phyloP scores from a whole-genome alignment of 768 basidiomycete species.

The Amanita pseudoporphyria region DNA sequence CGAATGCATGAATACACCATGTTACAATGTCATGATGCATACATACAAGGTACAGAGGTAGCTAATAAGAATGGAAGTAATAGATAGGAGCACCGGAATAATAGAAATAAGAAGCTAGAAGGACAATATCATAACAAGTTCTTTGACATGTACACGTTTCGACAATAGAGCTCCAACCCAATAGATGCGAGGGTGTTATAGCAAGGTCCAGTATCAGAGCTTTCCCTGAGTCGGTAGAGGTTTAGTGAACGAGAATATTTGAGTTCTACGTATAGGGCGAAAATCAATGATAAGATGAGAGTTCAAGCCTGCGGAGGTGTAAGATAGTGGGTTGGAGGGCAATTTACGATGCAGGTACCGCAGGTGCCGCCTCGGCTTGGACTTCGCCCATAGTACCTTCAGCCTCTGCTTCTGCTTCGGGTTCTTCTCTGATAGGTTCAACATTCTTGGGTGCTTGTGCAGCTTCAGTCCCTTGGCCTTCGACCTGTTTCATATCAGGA shows the following conservation, averaged over 20 bases:
- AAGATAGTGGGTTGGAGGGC: not conserved
- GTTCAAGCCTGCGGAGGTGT: not conserved
- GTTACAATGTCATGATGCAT: constrained; percentile 6
- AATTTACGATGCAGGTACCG: not conserved
- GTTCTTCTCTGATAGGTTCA: constrained; percentile 50
- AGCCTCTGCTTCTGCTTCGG: constrained; percentile 33
- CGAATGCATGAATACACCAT: constrained; percentile 1
- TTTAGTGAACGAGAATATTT: not conserved
- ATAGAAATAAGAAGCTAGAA: constrained; percentile 11
- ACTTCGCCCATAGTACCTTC: constrained; percentile 13
- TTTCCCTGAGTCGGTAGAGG: not conserved
- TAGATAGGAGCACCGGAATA: constrained; percentile 5
- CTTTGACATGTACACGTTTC: constrained; percentile 8
- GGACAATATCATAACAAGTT: constrained; percentile 16
- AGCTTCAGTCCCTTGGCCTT: constrained; percentile 29
- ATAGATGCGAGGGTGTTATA: constrained; percentile 5
- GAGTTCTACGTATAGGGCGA: not conserved
- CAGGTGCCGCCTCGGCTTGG: constrained; percentile 9
- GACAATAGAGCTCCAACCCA: constrained; percentile 8
- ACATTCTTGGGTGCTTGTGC: constrained; percentile 23
- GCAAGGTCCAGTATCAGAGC: not conserved
- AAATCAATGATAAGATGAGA: not conserved
- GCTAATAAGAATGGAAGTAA: not conserved
- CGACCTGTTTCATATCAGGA: constrained; percentile 21
- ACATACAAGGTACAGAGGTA: constrained; percentile 4